Conservation (phyloP, 2,329 filamentous ascomycete species). For the Alternaria postmessia region DNA sequence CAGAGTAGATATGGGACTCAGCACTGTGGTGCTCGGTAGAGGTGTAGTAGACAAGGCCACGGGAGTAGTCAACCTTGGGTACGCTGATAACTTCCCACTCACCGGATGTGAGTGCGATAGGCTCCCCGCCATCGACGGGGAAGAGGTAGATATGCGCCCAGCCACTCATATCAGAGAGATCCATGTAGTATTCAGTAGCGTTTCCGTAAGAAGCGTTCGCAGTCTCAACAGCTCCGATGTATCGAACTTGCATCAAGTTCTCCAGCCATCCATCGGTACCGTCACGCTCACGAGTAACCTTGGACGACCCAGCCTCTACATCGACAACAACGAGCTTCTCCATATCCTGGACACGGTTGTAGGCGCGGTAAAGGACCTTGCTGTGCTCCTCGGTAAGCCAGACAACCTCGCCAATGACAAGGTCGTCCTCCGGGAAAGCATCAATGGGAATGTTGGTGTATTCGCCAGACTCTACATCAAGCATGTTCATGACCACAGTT, state of each 20-base stretch:
- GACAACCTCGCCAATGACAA: constrained; percentile 72
- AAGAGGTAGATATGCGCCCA: constrained; percentile 73
- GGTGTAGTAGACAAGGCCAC: constrained; percentile 68
- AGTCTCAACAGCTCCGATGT: constrained; percentile 57
- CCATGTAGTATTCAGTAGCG: constrained; percentile 65
- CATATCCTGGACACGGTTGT: constrained; percentile 72
- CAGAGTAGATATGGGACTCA: constrained; percentile 72
- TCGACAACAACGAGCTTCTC: constrained; percentile 70
- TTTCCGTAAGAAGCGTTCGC: constrained; percentile 48
- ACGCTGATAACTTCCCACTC: constrained; percentile 71
- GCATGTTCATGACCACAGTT: constrained; percentile 67
- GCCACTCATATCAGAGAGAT: constrained; percentile 71
- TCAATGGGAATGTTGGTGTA: constrained; percentile 60
- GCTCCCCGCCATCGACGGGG: constrained; percentile 63
- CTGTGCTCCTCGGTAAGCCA: constrained; percentile 71
- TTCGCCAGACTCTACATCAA: constrained; percentile 61
- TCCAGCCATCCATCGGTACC: constrained; percentile 70
- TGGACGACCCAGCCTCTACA: constrained; percentile 56
- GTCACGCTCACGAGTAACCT: constrained; percentile 64
- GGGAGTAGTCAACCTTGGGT: constrained; percentile 65
- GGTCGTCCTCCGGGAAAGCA: constrained; percentile 66
- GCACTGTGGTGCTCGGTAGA: constrained; percentile 72
- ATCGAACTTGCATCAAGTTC: constrained; percentile 64
- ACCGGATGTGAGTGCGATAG: constrained; percentile 68
- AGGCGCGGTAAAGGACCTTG: constrained; percentile 70